Percentiles rank a stretch among this genome's conserved stretches.
Evolutionary conservation across 1,284 basidiomycete species (phyloP).

Genomic region (Austroboletus niveus): DNA sequence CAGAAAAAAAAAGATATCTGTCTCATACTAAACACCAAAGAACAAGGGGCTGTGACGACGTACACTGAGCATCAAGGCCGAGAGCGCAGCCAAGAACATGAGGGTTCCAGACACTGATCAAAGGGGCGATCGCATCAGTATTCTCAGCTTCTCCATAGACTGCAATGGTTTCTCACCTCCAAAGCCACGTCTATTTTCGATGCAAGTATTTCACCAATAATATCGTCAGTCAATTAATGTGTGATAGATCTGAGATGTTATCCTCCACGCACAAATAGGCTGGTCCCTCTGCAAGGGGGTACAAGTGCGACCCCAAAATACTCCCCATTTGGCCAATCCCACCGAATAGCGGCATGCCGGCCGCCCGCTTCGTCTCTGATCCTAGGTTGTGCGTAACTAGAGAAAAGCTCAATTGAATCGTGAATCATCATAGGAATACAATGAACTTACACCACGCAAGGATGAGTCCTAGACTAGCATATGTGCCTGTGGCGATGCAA

Average conservation of each 20-base stretch:
- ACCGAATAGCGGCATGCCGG: constrained; percentile 73
- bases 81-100: constrained; percentile 56
- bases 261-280: constrained; percentile 50
- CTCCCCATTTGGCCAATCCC: constrained; percentile 74
- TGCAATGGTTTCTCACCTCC: constrained; percentile 14
- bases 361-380: constrained; percentile 74
- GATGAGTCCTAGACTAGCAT: constrained; percentile 62
- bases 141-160: too few species aligned
- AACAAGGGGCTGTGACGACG: constrained; percentile 13
- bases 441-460: constrained; percentile 68
- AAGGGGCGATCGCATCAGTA: not conserved
- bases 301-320: constrained; percentile 69
- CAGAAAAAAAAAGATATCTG: not conserved
- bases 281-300: constrained; percentile 62
- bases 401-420: not conserved
- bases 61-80: constrained; percentile 54
- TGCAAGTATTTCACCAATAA: not conserved
- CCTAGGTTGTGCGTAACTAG: constrained; percentile 72
- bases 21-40: not conserved
- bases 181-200: constrained; percentile 24
- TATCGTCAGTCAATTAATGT: constrained; percentile 2
- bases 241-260: not conserved
- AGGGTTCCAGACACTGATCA: constrained; percentile 51
- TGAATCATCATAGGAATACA: not conserved
- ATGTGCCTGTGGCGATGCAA: constrained; percentile 67